Evolutionary conservation across 345 rosid genomes (phyloP).

Genomic region (Eutrema heterophyllum): DNA sequence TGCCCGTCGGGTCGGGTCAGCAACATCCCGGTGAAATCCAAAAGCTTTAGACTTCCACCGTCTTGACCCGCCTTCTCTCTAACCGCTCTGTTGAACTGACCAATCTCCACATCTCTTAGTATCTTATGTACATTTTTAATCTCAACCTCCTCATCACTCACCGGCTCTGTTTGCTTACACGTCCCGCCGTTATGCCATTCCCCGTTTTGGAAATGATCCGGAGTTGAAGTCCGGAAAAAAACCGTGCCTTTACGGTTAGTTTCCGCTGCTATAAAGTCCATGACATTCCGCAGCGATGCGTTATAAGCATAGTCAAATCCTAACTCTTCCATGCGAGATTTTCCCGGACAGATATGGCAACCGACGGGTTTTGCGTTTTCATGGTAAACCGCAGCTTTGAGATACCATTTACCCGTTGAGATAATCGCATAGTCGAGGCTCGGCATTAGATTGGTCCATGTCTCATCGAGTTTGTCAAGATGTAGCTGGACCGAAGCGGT

Average conservation of each 20-base stretch:
- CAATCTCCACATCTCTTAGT: conserved; percentile 55
- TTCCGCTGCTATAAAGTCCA: conserved; percentile 47
- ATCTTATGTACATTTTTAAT: conserved; percentile 55
- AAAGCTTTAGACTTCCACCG: conserved; percentile 53
- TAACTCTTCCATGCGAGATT: conserved; percentile 47
- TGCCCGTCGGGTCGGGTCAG: conserved; percentile 84
- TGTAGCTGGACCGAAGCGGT: conserved; percentile 72
- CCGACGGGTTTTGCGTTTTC: conserved; percentile 59
- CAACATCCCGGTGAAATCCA: conserved; percentile 67
- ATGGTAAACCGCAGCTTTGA: conserved; percentile 77
- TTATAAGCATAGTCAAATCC: conserved; percentile 78
- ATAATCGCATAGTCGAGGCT: conserved; percentile 63
- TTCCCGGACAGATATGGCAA: conserved; percentile 73
- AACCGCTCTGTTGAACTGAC: conserved; percentile 52
- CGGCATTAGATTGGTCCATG: conserved; percentile 51
- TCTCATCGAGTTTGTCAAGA: conserved; percentile 71
- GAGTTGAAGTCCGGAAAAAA: conserved; percentile 80
- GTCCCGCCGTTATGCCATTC: conserved; percentile 90
- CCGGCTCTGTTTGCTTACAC: conserved; percentile 54
- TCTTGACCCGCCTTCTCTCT: conserved; percentile 40
- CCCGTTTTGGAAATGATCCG: conserved; percentile 90
- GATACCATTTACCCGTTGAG: conserved; percentile 97
- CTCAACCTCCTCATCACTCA: conserved; percentile 58
- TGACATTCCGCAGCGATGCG: conserved; percentile 49
- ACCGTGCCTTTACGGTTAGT: conserved; percentile 49